phyloP scores from a whole-genome alignment of 208 protist genomes.

The Phytomonas serpens region DNA sequence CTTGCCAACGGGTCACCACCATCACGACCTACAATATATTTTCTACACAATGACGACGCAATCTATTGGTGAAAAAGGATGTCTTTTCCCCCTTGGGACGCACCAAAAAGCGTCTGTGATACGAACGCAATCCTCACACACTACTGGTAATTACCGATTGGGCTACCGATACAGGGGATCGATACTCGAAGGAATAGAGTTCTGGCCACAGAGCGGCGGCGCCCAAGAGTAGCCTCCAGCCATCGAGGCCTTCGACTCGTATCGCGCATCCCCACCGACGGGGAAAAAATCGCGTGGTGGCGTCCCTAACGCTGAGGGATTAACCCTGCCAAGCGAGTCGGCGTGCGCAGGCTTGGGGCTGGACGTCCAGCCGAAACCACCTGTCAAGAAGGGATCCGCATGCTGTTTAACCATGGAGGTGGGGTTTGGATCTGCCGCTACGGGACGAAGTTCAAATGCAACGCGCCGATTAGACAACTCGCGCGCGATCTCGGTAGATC shows the following conservation, averaged over 20 bases:
- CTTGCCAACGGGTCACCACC: neutral
- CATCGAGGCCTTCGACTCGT: neutral
- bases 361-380: neutral
- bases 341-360: neutral
- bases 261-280: neutral
- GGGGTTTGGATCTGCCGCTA: neutral
- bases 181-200: neutral
- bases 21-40: neutral
- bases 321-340: neutral
- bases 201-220: neutral
- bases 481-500: conserved; percentile 49
- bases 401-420: neutral
- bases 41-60: neutral
- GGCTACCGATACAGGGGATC: neutral
- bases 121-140: neutral
- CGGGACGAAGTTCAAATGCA: neutral
- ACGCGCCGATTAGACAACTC: conserved; percentile 56
- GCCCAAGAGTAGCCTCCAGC: neutral
- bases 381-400: neutral
- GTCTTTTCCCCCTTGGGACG: neutral
- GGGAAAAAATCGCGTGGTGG: neutral
- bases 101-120: neutral
- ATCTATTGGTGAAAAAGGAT: neutral
- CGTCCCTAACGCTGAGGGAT: neutral
- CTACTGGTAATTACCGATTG: neutral